Percentiles rank a stretch among this genome's conserved stretches.
phyloP scores from a whole-genome alignment of 495 filamentous ascomycete species.

The Talaromyces liani region DNA sequence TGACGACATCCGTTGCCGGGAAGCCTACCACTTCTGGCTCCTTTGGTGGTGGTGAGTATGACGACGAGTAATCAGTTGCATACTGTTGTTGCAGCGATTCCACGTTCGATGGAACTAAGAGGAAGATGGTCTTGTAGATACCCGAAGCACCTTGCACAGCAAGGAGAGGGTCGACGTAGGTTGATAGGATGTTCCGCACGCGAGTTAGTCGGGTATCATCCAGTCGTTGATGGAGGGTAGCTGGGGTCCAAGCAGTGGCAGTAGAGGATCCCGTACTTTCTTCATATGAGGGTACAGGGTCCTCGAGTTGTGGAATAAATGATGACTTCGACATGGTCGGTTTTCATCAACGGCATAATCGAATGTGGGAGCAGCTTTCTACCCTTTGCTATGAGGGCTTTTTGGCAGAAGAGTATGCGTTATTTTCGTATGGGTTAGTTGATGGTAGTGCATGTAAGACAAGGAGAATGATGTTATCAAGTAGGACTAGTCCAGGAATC shows the following conservation, averaged over 20 bases:
- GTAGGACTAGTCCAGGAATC: background rate
- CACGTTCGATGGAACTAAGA: slow-evolving; percentile 23
- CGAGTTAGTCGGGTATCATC: slow-evolving; percentile 13
- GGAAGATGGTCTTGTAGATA: slow-evolving; percentile 16
- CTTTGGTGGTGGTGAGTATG: slow-evolving; percentile 2
- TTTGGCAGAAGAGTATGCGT: background rate
- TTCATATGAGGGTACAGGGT: slow-evolving; percentile 10
- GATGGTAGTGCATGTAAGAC: background rate
- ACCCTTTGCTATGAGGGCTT: background rate
- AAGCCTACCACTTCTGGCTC: slow-evolving; percentile 19
- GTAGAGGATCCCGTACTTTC: slow-evolving; percentile 7
- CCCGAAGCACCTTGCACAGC: slow-evolving; percentile 13
- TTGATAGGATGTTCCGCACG: slow-evolving; percentile 14
- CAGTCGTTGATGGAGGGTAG: slow-evolving; percentile 8
- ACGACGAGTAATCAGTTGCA: slow-evolving; percentile 3
- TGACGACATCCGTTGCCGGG: slow-evolving; percentile 13
- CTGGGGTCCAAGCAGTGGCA: background rate
- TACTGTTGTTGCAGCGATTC: slow-evolving; percentile 9
- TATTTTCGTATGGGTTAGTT: background rate
- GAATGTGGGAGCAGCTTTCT: background rate
- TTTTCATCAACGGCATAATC: background rate
- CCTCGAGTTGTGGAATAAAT: background rate
- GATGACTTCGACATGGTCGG: slow-evolving; percentile 2
- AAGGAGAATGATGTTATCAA: background rate
- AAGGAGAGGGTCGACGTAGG: slow-evolving; percentile 20